phyloP scores from a whole-genome alignment of 2,329 filamentous ascomycete species.

The Annulohypoxylon truncatum region DNA sequence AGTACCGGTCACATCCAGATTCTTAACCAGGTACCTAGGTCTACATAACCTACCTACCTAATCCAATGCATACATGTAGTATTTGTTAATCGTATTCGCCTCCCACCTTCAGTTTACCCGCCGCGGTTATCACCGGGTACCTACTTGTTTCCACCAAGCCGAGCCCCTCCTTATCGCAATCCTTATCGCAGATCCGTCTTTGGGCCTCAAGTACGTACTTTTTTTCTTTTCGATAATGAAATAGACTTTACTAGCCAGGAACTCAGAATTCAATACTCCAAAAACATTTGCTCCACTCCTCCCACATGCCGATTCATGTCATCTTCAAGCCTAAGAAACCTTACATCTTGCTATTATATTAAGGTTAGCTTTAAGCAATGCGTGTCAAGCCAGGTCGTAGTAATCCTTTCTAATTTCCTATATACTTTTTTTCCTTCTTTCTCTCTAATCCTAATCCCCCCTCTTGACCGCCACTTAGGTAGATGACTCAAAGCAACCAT shows the following conservation, averaged over 20 bases:
- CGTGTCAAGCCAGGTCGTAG: slow-evolving; percentile 6
- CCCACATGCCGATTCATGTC: slow-evolving; percentile 25
- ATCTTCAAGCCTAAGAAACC: slow-evolving; percentile 6
- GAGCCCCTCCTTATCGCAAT: not conserved
- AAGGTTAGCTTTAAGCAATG: slow-evolving; percentile 1
- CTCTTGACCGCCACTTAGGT: slow-evolving; percentile 32
- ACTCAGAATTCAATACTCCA: slow-evolving; percentile 8
- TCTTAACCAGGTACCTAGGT: not conserved
- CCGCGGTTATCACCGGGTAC: slow-evolving; percentile 34
- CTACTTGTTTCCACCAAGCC: not conserved
- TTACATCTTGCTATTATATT: slow-evolving; percentile 18
- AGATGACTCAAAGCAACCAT: slow-evolving; percentile 31
- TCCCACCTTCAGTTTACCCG: slow-evolving; percentile 27
- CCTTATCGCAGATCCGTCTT: slow-evolving; percentile 18
- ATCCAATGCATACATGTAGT: too few species aligned
- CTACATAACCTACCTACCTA: not conserved
- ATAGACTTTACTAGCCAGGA: slow-evolving; percentile 11
- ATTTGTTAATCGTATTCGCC: slow-evolving; percentile 4
- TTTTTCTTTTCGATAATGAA: not conserved
- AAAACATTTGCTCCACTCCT: slow-evolving; percentile 11
- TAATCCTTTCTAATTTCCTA: slow-evolving; percentile 3
- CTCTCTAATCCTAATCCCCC: too few species aligned
- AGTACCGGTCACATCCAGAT: slow-evolving; percentile 1
- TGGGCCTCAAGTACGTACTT: too few species aligned
- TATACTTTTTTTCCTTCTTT: not conserved